These are phyloP conservation scores for Mortierella sp. DNA, from an alignment of 371 early-diverging fungal genomes.

Conservation along the genomic window DNA sequence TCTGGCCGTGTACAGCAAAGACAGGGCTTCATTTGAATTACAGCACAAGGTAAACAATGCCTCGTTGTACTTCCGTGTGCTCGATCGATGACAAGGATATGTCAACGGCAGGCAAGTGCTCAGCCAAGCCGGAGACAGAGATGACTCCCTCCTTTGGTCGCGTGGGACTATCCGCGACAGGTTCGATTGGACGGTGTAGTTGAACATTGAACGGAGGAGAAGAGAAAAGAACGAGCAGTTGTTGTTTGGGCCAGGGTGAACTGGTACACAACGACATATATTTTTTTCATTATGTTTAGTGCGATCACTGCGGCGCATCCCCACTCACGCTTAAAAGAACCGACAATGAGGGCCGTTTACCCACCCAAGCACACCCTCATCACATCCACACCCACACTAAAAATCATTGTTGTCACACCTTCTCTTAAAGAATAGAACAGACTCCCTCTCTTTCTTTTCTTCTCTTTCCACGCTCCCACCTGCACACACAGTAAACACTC, in stretches of 20 bases:
- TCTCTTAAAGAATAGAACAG: no score
- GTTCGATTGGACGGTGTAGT: not conserved
- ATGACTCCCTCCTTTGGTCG: not conserved
- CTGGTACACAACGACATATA: not conserved
- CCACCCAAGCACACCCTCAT: no score
- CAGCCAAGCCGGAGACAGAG: not conserved
- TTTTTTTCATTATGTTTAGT: not conserved
- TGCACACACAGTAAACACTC: not conserved
- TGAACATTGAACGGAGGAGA: not conserved
- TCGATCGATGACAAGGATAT: not conserved
- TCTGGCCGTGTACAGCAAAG: not conserved
- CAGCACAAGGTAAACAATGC: not conserved
- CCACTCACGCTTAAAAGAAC: conserved; percentile 3
- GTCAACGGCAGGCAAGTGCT: not conserved
- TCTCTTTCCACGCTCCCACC: not conserved
- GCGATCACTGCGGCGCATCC: conserved; percentile 39
- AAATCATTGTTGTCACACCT: not conserved
- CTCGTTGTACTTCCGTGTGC: not conserved
- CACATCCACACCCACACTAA: not conserved
- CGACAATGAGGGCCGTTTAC: not conserved
- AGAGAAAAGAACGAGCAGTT: not conserved
- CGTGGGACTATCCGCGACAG: not conserved
- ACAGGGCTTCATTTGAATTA: not conserved
- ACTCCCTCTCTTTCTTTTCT: not conserved
- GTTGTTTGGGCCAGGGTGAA: not conserved